phyloP scores from a whole-genome alignment of 2,329 filamentous ascomycete genomes.

The Metarhizium robertsii region DNA sequence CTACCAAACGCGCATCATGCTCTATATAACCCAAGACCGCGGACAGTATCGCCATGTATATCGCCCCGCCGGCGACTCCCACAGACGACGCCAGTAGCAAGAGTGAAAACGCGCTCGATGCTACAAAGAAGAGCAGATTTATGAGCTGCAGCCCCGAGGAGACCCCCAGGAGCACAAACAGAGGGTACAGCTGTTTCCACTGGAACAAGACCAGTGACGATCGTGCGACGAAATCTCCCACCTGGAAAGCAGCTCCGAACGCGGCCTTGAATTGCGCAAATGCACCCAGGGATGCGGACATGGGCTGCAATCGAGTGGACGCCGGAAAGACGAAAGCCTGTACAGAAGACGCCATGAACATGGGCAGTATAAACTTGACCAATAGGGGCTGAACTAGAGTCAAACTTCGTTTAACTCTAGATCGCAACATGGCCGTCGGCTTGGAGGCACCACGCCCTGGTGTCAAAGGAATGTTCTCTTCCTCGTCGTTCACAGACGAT shows the following conservation, averaged over 20 bases:
- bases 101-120: not conserved
- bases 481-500: not conserved
- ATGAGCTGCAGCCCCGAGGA: not conserved
- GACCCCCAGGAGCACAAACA: not conserved
- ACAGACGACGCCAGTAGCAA: not conserved
- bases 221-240: not conserved
- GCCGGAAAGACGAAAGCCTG: not conserved
- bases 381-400: not conserved
- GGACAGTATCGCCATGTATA: not conserved
- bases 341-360: not conserved
- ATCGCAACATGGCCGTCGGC: not conserved
- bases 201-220: not conserved
- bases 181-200: not conserved
- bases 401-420: not conserved
- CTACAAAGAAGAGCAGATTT: not conserved
- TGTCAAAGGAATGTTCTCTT: not conserved
- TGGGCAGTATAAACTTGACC: not conserved
- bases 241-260: not conserved
- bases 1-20: not conserved
- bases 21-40: not conserved
- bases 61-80: not conserved
- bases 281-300: not conserved
- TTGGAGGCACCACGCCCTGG: too few species aligned
- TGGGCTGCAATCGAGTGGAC: not conserved
- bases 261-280: not conserved